A percentile compares a stretch with the other conserved stretches of the same genome.
phyloP scores from a whole-genome alignment of 495 filamentous ascomycete species.

The Delitschia confertaspora region DNA sequence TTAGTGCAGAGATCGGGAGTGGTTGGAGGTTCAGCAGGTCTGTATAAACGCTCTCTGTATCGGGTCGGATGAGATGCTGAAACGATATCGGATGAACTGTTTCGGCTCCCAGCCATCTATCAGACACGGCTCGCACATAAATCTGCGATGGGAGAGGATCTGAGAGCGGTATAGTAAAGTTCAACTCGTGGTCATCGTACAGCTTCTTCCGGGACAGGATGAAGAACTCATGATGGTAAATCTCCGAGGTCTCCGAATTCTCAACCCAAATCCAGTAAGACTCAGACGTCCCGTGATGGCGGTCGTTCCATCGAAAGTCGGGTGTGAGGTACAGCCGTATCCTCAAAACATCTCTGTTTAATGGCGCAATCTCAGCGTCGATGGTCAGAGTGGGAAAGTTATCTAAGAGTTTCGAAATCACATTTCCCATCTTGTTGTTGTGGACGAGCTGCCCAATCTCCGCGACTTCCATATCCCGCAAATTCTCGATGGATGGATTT shows the following conservation, averaged over 20 bases:
- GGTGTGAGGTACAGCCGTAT: constrained; percentile 77
- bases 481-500: constrained; percentile 64
- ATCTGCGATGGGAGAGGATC: constrained; percentile 92
- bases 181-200: constrained; percentile 88
- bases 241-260: constrained; percentile 94
- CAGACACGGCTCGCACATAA: constrained; percentile 86
- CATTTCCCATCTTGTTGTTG: constrained; percentile 75
- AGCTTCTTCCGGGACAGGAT: constrained; percentile 82
- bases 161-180: constrained; percentile 91
- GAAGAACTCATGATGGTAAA: constrained; percentile 97
- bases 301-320: constrained; percentile 93
- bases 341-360: constrained; percentile 88
- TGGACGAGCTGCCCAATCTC: constrained; percentile 91
- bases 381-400: constrained; percentile 88
- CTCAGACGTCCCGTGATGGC: constrained; percentile 87
- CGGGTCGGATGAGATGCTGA: constrained; percentile 92
- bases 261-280: constrained; percentile 99
- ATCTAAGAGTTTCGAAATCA: constrained; percentile 68
- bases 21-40: constrained; percentile 89
- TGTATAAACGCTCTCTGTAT: constrained; percentile 95
- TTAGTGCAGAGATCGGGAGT: constrained; percentile 75
- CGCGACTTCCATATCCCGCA: constrained; percentile 83
- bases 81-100: constrained; percentile 92
- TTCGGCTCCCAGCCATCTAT: constrained; percentile 96
- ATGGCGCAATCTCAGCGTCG: constrained; percentile 86